Base-by-base conservation (phyloP, 2,329 filamentous ascomycete genomes). In the Fusarium ambrosium region DNA sequence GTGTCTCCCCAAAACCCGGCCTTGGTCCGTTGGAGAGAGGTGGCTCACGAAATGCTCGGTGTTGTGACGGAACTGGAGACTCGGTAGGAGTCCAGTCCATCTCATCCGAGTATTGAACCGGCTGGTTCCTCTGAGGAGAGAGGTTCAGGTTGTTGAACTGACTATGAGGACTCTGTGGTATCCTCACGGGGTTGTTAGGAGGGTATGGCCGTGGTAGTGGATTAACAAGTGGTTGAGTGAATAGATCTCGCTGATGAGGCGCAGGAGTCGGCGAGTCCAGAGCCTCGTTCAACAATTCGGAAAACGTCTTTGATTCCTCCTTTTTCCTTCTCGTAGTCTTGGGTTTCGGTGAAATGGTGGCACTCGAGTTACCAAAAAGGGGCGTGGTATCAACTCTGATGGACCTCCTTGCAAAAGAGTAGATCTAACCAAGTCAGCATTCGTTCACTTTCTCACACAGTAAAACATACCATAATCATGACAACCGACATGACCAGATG, bases 31-130 rank as follows among this genome's bases (percentile, higher is more conserved):
- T 82, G 48, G 84, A 80, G 18, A 84, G 75, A 39, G 85, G 81
- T 55, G 84, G 81, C 53, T 86, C 82, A 69, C 85, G 87, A 78
- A 91, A 91, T 10, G 88, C 89, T 63, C 89, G 88, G 69, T 91
- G 84, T 2, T 70, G 78, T 5, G 77, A 73, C 8, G 76, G 74
- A 2, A 68, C n/a, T 59, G 85, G 84, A n/a, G 87, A 87, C 65
- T 85, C 84, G 0, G 90, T 90, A 1, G 92, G 92, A 3, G 91
- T 89, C 91, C 93, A 94, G 78, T 95, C 93, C 93, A 95, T 95
- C 65, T 89, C 88, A 43, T 92, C 89, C 1, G 84, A 85, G 66
- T 87, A 84, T 10, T 85, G 82, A 2, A 79, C 62, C 24, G 79
- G 70, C 39, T 73, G 72, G 3, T 68, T 43, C 32, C 45, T 72